Conservation (phyloP, 768 basidiomycete species). For the Russula earlei region DNA sequence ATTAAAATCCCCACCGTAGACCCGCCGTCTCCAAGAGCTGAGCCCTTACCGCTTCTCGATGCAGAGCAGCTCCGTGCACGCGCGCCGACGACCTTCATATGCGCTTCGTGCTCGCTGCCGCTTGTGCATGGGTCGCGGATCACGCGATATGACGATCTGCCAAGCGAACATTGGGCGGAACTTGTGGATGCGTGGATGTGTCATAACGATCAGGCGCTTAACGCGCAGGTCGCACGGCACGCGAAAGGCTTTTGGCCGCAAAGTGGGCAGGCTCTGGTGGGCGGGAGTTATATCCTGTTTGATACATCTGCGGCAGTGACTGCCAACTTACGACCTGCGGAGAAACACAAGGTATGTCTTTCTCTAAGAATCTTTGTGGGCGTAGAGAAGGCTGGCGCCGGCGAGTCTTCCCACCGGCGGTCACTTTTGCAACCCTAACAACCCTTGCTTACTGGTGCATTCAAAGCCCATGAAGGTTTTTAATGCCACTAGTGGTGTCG, state of each 20-base stretch:
- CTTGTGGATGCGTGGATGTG: constrained; percentile 99
- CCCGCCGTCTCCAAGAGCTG: constrained; percentile 15
- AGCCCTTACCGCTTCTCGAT: constrained; percentile 47
- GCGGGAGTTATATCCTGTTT: constrained; percentile 82
- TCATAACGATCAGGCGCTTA: constrained; percentile 79
- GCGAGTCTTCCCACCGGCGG: constrained; percentile 46
- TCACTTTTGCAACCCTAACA: constrained; percentile 26
- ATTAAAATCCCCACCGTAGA: constrained; percentile 47
- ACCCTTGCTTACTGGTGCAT: constrained; percentile 3
- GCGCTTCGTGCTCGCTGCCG: constrained; percentile 71
- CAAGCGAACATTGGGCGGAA: constrained; percentile 96
- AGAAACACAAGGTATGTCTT: constrained; percentile 47
- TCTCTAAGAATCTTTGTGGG: constrained; percentile 34
- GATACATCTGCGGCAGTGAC: constrained; percentile 47
- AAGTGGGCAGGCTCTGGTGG: constrained; percentile 66
- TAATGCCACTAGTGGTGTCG: constrained; percentile 22
- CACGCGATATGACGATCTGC: constrained; percentile 67
- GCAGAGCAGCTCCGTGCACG: constrained; percentile 51
- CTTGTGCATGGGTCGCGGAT: constrained; percentile 44
- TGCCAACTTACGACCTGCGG: constrained; percentile 39
- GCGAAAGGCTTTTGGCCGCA: constrained; percentile 74
- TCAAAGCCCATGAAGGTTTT: constrained; percentile 60
- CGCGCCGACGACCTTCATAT: constrained; percentile 59
- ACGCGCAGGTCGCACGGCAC: constrained; percentile 54
- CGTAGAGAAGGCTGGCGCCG: constrained; percentile 94